A percentile compares a stretch with the other conserved stretches of the same genome.
phyloP scores from a whole-genome alignment of 129 eudicot species.

The Mikania micrantha region DNA sequence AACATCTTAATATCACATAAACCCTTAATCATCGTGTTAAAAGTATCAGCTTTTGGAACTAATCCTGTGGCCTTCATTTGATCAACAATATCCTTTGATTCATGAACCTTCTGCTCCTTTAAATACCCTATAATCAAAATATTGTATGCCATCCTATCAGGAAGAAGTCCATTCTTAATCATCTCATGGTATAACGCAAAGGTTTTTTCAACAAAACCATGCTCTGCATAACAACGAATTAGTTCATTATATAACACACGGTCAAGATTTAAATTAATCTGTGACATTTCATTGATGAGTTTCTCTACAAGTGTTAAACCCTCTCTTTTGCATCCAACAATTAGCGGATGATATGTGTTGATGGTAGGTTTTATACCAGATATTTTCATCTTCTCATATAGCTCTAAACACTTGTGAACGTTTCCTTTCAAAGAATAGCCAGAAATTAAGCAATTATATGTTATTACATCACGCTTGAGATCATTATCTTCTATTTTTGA shows the following conservation, averaged over 20 bases:
- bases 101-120: conserved; percentile 13
- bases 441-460: conserved; percentile 23
- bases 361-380: conserved; percentile 23
- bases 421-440: conserved; percentile 25
- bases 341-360: conserved; percentile 24
- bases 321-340: conserved; percentile 14
- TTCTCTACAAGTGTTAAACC: conserved; percentile 11
- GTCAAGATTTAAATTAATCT: conserved; percentile 17
- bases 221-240: conserved; percentile 13
- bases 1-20: conserved; percentile 16
- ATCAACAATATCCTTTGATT: conserved; percentile 23
- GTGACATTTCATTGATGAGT: conserved; percentile 19
- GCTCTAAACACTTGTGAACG: conserved; percentile 19
- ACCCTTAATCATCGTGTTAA: conserved; percentile 10
- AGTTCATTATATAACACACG: conserved; percentile 22
- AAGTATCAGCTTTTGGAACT: conserved; percentile 27
- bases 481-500: not conserved
- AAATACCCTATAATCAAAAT: conserved; percentile 18
- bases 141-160: conserved; percentile 30
- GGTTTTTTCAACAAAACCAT: conserved; percentile 8
- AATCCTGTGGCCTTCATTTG: conserved; percentile 26
- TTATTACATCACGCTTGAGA: conserved; percentile 7
- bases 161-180: conserved; percentile 14
- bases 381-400: conserved; percentile 22
- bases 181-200: conserved; percentile 13